Conservation (phyloP, 768 basidiomycete genomes). For the Calocera cornea region DNA sequence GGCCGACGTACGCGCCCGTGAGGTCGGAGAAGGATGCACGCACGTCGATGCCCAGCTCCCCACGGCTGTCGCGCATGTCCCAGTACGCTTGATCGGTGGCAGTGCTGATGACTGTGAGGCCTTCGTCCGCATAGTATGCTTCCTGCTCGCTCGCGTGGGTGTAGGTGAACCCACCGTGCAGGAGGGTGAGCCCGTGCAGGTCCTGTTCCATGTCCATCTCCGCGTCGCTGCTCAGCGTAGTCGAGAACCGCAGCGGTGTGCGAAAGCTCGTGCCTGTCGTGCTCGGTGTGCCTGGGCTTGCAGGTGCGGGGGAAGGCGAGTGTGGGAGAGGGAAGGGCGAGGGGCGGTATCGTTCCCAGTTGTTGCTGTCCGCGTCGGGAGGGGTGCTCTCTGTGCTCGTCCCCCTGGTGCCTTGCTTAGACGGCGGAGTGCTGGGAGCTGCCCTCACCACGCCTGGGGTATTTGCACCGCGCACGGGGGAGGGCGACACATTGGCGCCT, state of each 20-base stretch:
- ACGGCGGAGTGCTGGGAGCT: too few species aligned
- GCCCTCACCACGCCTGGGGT: too few species aligned
- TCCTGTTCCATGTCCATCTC: too few species aligned
- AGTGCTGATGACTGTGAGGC: neutral
- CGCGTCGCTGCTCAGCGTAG: neutral
- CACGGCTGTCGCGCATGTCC: neutral
- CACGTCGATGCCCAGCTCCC: neutral
- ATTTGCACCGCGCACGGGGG: too few species aligned
- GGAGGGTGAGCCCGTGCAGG: too few species aligned
- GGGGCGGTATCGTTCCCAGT: neutral
- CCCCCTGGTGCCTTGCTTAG: too few species aligned
- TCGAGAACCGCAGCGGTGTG: neutral
- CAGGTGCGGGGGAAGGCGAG: neutral
- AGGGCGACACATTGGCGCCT: too few species aligned
- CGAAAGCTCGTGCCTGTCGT: neutral
- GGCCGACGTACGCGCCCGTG: neutral
- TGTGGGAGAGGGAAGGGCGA: neutral
- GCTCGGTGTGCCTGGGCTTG: neutral
- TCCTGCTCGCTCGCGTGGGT: neutral
- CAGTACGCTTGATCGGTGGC: neutral
- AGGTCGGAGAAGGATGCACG: neutral
- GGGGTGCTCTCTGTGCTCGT: too few species aligned
- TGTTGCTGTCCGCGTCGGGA: too few species aligned
- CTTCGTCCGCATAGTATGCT: neutral
- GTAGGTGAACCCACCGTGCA: too few species aligned